Conservation (phyloP, 352 stramenopile genomes). For the Thraustochytrium sp. region DNA sequence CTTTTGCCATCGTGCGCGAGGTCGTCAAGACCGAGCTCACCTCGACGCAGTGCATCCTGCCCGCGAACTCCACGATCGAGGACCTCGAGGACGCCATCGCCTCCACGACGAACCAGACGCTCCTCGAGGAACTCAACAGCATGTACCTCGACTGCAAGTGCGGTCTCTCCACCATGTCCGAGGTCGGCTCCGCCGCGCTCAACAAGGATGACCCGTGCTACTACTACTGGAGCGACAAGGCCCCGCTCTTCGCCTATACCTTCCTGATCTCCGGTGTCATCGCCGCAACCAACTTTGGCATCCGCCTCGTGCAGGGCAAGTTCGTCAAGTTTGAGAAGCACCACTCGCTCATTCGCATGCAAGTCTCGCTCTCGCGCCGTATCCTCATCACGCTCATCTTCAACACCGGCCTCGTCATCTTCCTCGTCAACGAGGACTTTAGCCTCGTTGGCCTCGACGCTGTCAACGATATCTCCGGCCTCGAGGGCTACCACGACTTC, state of each 20-base stretch:
- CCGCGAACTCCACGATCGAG: background rate
- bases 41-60: slow-evolving; percentile 37
- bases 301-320: background rate
- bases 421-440: slow-evolving; percentile 58
- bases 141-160: slow-evolving; percentile 7
- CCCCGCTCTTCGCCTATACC: slow-evolving; percentile 26
- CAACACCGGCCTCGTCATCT: slow-evolving; percentile 58
- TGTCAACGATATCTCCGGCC: slow-evolving; percentile 53
- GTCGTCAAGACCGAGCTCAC: slow-evolving; percentile 38
- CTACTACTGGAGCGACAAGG: slow-evolving; percentile 36
- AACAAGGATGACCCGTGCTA: slow-evolving; percentile 25
- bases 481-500: slow-evolving; percentile 49
- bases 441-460: slow-evolving; percentile 51
- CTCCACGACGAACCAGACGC: background rate
- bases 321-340: slow-evolving; percentile 56
- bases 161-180: slow-evolving; percentile 16
- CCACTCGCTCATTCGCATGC: slow-evolving; percentile 56
- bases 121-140: background rate
- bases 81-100: slow-evolving; percentile 34
- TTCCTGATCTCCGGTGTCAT: slow-evolving; percentile 29
- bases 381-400: slow-evolving; percentile 60
- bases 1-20: background rate
- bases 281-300: slow-evolving; percentile 27
- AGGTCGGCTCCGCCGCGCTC: slow-evolving; percentile 3
- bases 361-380: slow-evolving; percentile 54